Base-by-base conservation (phyloP, 495 filamentous ascomycete species). In the Aspergillus steynii region DNA sequence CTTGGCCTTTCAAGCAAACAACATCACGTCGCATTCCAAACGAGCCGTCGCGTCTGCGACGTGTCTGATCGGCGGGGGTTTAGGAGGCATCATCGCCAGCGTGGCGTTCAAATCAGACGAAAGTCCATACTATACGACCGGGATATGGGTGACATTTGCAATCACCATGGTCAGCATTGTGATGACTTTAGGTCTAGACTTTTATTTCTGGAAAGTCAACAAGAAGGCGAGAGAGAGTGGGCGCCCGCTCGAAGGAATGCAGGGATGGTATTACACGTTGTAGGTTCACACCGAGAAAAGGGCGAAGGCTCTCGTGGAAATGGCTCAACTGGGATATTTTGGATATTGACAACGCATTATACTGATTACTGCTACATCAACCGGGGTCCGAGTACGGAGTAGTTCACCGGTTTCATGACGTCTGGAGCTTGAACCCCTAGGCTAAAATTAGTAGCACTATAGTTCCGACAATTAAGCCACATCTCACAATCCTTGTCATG, bases 71-170 rank as follows among this genome's bases (percentile, higher is more conserved):
- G 57, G 61, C 12, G 61, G 57, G 0, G 61, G 61, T 9, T 29
- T 64, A 12, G 61, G 61, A 48, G 61, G 61, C 5, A 64, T 64
- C 20, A 57, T 64, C 27, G 61, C 61, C 7, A 60, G 61, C 31
- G 61, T 64, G 12, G 29, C 61, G 1, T 64, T 64, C 61, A 64
- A 64, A 25, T 64, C 61, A 15, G 49, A 27, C 52, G 61, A 64
- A 28, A 64, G 61, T n/a, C 61, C 57, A 2, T 29, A 34, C 51
- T 64, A 64, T 29, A 60, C 53, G 1, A 64, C 61, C 8, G 61
- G 61, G 4, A 64, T 64, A 25, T 64, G 61, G 61, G 57, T 64
- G 14, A 64, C 61, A 9, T 64, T 64, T 27, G 61, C 45, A 2
- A 57, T 64, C 42, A 48, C 57, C 7, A 56, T 64, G 27, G 28